phyloP scores from a whole-genome alignment of 257 asterid species.

The Phtheirospermum japonicum region DNA sequence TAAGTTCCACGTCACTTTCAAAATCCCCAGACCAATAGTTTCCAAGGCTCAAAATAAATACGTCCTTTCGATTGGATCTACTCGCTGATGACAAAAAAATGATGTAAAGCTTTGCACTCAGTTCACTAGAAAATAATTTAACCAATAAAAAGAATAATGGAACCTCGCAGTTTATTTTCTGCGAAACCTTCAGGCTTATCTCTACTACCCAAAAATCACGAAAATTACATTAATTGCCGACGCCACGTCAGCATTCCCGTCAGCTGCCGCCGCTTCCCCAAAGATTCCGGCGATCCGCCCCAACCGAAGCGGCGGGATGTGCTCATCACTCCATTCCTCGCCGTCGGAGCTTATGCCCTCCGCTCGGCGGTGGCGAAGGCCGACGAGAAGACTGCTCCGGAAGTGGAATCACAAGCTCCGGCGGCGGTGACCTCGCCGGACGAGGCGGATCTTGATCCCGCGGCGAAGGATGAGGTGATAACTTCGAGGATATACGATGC shows the following conservation, averaged over 20 bases:
- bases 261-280: conserved; percentile 34
- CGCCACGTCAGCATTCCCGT: conserved; percentile 35
- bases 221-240: conserved; percentile 9
- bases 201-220: conserved; percentile 19
- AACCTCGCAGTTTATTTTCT: neutral
- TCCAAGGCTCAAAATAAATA: neutral
- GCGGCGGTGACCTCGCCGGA: neutral
- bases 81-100: neutral
- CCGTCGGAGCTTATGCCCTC: conserved; percentile 55
- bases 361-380: conserved; percentile 70
- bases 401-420: conserved; percentile 17
- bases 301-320: conserved; percentile 52
- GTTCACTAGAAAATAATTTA: neutral
- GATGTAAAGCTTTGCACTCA: neutral
- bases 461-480: conserved; percentile 49
- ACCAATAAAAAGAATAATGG: neutral
- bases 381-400: conserved; percentile 43
- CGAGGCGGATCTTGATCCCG: conserved; percentile 28
- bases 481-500: conserved; percentile 80
- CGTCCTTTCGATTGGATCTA: neutral
- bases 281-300: conserved; percentile 27
- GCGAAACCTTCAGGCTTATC: neutral
- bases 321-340: conserved; percentile 54
- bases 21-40: neutral
- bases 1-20: neutral